Percentiles rank a stretch among this genome's conserved stretches.
Evolutionary conservation across 495 filamentous ascomycete species (phyloP).

Genomic region (Xylaria flabelliformis): DNA sequence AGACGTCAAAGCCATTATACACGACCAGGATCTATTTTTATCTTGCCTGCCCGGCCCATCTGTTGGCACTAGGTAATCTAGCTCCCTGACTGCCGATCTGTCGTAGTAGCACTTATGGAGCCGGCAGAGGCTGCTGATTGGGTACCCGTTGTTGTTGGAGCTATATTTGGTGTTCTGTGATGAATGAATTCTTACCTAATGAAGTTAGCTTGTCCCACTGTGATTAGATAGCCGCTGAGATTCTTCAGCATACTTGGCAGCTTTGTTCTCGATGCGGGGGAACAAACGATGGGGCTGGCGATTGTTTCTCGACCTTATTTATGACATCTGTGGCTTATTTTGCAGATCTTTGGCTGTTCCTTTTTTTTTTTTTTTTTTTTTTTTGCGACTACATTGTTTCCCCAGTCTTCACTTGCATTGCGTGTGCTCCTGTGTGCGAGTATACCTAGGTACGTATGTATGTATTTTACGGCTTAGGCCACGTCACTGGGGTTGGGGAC

Average conservation of each 20-base stretch:
- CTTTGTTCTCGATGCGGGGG: constrained; percentile 6
- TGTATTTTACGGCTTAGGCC: background rate
- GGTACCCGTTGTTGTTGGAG: background rate
- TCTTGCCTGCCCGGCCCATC: background rate
- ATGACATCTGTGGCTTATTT: background rate
- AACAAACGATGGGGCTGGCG: background rate
- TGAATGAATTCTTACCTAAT: background rate
- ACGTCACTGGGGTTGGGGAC: constrained; percentile 6
- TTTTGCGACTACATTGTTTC: background rate
- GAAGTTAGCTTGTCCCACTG: background rate
- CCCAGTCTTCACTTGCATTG: background rate
- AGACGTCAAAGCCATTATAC: background rate
- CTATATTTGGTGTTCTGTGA: constrained; percentile 8
- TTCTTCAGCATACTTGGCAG: background rate
- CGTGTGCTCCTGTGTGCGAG: too few species aligned
- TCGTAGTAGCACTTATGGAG: background rate
- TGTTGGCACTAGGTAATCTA: background rate
- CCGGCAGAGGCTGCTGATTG: background rate
- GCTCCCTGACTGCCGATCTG: constrained; percentile 4
- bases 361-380: background rate
- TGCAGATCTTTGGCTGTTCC: background rate
- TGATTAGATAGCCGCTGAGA: constrained; percentile 10
- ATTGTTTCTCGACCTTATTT: background rate
- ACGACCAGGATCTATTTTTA: constrained; percentile 8
- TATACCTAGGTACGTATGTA: too few species aligned